These are phyloP conservation scores for Tritrichomonas foetus DNA, from an alignment of 208 protist species.

Conservation along the genomic window DNA sequence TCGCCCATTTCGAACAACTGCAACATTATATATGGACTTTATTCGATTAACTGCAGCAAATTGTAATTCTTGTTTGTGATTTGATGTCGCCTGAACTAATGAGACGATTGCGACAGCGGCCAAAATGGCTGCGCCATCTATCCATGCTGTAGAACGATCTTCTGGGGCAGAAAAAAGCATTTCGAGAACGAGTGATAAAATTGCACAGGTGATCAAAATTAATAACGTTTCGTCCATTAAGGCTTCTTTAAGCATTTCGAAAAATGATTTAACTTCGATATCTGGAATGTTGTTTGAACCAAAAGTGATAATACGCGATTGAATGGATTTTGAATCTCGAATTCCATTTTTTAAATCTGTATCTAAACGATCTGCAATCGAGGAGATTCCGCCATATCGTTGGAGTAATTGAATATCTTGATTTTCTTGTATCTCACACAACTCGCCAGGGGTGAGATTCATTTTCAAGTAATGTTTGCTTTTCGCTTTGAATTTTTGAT, in stretches of 20 bases:
- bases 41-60: not conserved
- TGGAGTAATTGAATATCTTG: not conserved
- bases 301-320: not conserved
- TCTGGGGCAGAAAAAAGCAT: not conserved
- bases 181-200: not conserved
- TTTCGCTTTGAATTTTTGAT: too few species aligned
- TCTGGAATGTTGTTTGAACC: not conserved
- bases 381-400: not conserved
- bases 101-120: not conserved
- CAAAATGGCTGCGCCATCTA: not conserved
- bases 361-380: not conserved
- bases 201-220: not conserved
- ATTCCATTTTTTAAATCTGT: constrained; percentile 20
- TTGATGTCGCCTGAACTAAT: not conserved
- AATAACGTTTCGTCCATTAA: not conserved
- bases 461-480: too few species aligned
- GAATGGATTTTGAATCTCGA: not conserved
- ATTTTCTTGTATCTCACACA: not conserved
- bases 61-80: not conserved
- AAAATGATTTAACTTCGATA: not conserved
- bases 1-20: not conserved
- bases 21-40: not conserved
- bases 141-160: not conserved
- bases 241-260: not conserved
- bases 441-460: not conserved